A percentile compares a stretch with the other conserved stretches of the same genome.
These are phyloP conservation scores for Hypoxylon trugodes DNA, from an alignment of 495 filamentous ascomycete species.

Conservation along the genomic window DNA sequence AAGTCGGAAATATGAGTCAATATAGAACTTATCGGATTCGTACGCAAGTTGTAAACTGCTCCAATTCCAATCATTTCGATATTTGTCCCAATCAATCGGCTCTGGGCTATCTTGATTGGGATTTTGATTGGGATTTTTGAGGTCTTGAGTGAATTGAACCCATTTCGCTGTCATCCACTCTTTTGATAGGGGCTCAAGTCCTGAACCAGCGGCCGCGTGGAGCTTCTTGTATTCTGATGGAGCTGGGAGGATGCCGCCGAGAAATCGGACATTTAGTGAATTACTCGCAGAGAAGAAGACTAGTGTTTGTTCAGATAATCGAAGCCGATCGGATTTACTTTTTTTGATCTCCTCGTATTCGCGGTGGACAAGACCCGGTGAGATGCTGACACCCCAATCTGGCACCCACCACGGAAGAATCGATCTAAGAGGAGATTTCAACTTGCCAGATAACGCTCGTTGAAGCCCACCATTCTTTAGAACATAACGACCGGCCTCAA, in stretches of 20 bases:
- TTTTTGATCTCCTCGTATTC: background rate
- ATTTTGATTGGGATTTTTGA: too few species aligned
- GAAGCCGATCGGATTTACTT: background rate
- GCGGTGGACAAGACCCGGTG: background rate
- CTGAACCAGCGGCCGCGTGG: too few species aligned
- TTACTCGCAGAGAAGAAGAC: background rate
- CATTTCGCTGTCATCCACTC: too few species aligned
- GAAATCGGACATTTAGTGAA: too few species aligned
- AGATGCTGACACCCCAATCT: conserved; percentile 4
- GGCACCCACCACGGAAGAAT: conserved; percentile 20
- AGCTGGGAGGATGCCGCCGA: too few species aligned
- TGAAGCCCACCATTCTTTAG: background rate
- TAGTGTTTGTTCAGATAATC: background rate
- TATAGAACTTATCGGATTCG: too few species aligned
- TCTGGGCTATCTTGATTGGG: too few species aligned
- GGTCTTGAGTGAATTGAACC: too few species aligned
- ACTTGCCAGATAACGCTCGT: background rate
- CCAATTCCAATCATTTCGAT: background rate
- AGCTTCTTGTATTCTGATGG: too few species aligned
- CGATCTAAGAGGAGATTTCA: conserved; percentile 1
- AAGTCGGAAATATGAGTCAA: background rate
- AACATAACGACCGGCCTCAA: conserved; percentile 3
- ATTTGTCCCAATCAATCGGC: too few species aligned
- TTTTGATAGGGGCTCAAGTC: too few species aligned
- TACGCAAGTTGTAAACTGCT: background rate